Percentiles rank a stretch among this genome's conserved stretches.
Evolutionary conservation across 257 asterid species (phyloP).

Genomic region (Schizonepeta tenuifolia): DNA sequence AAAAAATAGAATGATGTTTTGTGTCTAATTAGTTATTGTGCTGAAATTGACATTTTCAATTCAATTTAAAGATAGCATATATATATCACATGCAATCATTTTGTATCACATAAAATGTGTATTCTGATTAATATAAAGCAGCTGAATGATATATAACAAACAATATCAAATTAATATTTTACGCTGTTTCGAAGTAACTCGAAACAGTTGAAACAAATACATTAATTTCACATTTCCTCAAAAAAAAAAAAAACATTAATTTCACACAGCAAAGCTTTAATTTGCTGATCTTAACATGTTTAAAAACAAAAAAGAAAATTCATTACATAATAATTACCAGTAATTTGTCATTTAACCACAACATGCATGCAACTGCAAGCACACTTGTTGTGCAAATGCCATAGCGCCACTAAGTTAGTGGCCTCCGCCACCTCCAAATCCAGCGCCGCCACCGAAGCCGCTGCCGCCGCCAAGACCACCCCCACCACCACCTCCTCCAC

Average conservation of each 20-base stretch:
- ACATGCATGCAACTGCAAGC: background rate
- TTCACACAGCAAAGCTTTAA: background rate
- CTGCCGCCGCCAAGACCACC: slow-evolving; percentile 29
- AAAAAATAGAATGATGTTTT: too few relatives aligned
- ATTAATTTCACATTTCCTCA: background rate
- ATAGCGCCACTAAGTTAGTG: slow-evolving; percentile 8
- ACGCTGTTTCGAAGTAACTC: background rate
- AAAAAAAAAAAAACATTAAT: slow-evolving; percentile 21
- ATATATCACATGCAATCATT: too few relatives aligned
- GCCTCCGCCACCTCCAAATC: slow-evolving; percentile 39
- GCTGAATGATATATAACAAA: background rate
- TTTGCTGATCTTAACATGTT: background rate
- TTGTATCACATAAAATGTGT: too few relatives aligned
- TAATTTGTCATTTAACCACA: background rate
- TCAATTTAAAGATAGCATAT: too few relatives aligned
- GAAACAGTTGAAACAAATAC: slow-evolving; percentile 22
- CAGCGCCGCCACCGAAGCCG: slow-evolving; percentile 26
- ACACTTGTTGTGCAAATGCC: background rate
- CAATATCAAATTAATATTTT: background rate
- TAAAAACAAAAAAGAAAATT: background rate
- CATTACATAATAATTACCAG: background rate
- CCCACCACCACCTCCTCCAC: slow-evolving; percentile 20
- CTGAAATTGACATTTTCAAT: too few relatives aligned
- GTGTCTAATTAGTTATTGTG: too few relatives aligned
- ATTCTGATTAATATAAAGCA: background rate